Evolutionary conservation across 176 grass and related monocot genomes (phyloP), one percentile per base, ranked within the genome.

Genomic region (Musa acuminata): DNA sequence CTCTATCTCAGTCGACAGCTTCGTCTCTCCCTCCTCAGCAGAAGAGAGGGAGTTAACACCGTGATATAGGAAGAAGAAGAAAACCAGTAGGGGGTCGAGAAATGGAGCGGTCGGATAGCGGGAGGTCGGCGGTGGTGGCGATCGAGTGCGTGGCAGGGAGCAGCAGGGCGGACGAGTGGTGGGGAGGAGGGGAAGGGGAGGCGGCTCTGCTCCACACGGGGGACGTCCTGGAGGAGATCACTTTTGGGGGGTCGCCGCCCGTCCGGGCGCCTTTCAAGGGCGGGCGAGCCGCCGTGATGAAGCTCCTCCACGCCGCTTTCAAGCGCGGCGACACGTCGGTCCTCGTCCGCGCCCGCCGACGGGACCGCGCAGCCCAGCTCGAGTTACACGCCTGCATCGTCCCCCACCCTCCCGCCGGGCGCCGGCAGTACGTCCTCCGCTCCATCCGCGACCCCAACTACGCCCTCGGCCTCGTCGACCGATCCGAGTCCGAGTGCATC

Each of bases 371-470:
- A 0, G 26, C 17, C 82, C 82, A 57, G 2, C 54, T 57, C 52
- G 78, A 84, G 73, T 83, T 96, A 81, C 92, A 96, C 11, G 92
- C 89, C 22, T 96, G 92, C 74, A 86, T 96, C 77, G 92, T 96
- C 52, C 87, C 85, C 19, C 87, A 82, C 48, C 89, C 82, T 19
- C 19, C 86, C 8, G 80, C 74, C 52, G 49, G 85, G 11, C 83
- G 78, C 73, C 85, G 81, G 9, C 76, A 80, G 27, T 96, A 96
- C 57, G 85, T 96, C 80, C 82, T 96, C 51, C 85, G 92, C 35
- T 96, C 92, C 8, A 92, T 96, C 73, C 89, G 85, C 20, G 92
- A 96, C 74, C 92, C 92, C 25, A 96, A 96, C 75, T 92, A 96
- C 84, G 85, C 92, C 71, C 87, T 96, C 53, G 87, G 83, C 0